These are phyloP conservation scores for Spergularia bocconei DNA, from an alignment of 148 eudicot genomes.

Conservation along the genomic window DNA sequence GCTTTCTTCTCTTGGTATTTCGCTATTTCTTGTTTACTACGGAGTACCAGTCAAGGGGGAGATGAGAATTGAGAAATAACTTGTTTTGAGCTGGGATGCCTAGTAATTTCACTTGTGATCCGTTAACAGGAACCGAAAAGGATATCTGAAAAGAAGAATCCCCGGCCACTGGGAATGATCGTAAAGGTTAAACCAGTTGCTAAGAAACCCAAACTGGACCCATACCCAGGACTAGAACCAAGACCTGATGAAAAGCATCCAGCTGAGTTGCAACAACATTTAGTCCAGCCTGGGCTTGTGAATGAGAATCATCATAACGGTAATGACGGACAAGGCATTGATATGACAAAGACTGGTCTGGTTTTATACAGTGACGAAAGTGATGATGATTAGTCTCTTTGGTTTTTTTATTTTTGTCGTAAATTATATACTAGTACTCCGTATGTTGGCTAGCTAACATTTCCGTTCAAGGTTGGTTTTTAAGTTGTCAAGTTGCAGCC, in stretches of 20 bases:
- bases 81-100: background rate
- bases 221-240: conserved; percentile 22
- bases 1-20: no score
- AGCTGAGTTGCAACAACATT: conserved; percentile 20
- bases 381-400: conserved; percentile 52
- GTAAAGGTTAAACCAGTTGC: conserved; percentile 73
- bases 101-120: background rate
- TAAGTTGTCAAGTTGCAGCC: no score
- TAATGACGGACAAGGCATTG: conserved; percentile 14
- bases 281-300: conserved; percentile 9
- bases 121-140: conserved; percentile 44
- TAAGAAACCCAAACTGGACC: conserved; percentile 68
- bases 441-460: background rate
- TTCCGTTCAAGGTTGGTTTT: background rate
- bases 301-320: conserved; percentile 12
- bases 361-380: conserved; percentile 89
- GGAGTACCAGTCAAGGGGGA: no score
- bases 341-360: conserved; percentile 39
- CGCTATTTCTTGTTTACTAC: no score
- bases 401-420: background rate
- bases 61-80: no score
- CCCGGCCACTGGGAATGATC: conserved; percentile 47
- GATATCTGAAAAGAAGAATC: conserved; percentile 44
- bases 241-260: conserved; percentile 20
- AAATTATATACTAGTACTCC: background rate